Base-by-base conservation (phyloP, 495 filamentous ascomycete species). In the Talaromyces trachyspermus region DNA sequence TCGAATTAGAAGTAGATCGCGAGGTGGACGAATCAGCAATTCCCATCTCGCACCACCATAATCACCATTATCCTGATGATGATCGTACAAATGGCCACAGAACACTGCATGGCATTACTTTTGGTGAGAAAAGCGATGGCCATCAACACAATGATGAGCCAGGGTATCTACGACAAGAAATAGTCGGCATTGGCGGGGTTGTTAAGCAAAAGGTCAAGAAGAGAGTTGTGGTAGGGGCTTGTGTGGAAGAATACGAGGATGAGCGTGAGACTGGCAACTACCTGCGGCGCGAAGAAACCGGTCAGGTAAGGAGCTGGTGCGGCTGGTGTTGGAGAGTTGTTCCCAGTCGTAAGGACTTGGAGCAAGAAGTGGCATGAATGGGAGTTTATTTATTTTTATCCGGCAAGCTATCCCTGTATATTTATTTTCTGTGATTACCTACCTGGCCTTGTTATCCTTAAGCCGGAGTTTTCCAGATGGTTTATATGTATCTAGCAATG, bases 101-200 rank as follows among this genome's bases (percentile, higher is more conserved):
- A 18, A 8, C 27, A 15, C 12, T n/a, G n/a, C n/a, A n/a, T n/a
- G n/a, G n/a, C n/a, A n/a, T n/a, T n/a, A n/a, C 15, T 38, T 20
- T 22, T 19, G 29, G 20, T 2, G 39, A 42, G 12, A 22, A 14
- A 15, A 5, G 11, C 5, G 30, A 39, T 36, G 50, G 54, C 10
- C 49, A 50, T 22, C 55, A 48, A 15, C 58, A 60, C 5, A 70
- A 72, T 47, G 70, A 75, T 54, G 64, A 68, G 23, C 72, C 77
- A 3, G 88, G 89, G 14, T 95, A 95, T 58, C 77, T 78, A 52
- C 70, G 81, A 22, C 87, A 91, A 58, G 89, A 95, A 63, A 81
- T 94, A 52, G 86, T 92, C 55, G 89, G 89, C 3, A 79, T 95
- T 25, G 89, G 89, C 11, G 89, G 89, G 0, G 72, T 80, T 8